Conservation (phyloP, 2,329 filamentous ascomycete species). For the Calonectria pteridis region DNA sequence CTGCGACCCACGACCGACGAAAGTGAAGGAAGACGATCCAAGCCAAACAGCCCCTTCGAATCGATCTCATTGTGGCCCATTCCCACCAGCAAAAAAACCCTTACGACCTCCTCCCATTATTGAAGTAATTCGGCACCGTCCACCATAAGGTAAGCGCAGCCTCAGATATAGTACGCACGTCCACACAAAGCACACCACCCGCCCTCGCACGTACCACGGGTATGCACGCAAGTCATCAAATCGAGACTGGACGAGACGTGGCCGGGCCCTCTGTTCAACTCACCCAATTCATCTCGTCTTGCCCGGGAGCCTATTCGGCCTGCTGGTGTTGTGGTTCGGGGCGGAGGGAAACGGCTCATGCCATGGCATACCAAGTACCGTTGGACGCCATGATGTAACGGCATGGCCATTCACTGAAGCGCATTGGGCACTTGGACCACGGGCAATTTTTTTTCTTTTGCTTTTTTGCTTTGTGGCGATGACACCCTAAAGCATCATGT, state of each 20-base stretch:
- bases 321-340: neutral
- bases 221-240: conserved; percentile 9
- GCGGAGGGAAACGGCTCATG: neutral
- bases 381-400: neutral
- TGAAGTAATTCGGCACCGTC: conserved; percentile 2
- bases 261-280: neutral
- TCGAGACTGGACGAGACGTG: conserved; percentile 12
- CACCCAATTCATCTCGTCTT: conserved; percentile 7
- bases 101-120: conserved; percentile 1
- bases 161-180: conserved; percentile 17
- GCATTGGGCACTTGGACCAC: neutral
- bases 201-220: conserved; percentile 13
- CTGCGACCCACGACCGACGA: conserved; percentile 22
- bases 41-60: conserved; percentile 8
- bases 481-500: conserved; percentile 12
- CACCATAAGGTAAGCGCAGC: conserved; percentile 22
- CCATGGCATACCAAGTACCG: neutral
- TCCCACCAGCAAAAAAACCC: neutral
- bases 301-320: neutral
- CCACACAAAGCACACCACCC: neutral
- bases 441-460: neutral
- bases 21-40: neutral
- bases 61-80: conserved; percentile 8
- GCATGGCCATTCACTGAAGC: neutral
- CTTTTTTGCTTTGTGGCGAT: neutral